Evolutionary conservation across 495 filamentous ascomycete species (phyloP).

Genomic region (Daldinia grandis): DNA sequence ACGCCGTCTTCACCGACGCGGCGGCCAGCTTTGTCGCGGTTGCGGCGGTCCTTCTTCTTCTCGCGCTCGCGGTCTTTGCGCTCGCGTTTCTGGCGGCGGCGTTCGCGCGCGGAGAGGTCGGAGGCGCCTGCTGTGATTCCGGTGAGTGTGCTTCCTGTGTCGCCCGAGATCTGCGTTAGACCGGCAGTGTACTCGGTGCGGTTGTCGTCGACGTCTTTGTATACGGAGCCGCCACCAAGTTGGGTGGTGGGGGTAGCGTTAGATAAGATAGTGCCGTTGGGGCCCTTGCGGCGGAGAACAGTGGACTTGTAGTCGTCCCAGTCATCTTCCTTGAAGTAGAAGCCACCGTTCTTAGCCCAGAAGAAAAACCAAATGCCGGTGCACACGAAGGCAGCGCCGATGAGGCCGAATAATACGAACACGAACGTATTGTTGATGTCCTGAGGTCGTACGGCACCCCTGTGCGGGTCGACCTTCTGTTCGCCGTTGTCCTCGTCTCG

Average conservation of each 20-base stretch:
- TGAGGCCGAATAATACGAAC: constrained; percentile 83
- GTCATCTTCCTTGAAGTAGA: constrained; percentile 81
- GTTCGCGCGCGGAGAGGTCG: constrained; percentile 57
- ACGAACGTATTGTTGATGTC: constrained; percentile 84
- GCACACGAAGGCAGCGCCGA: constrained; percentile 80
- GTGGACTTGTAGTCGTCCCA: constrained; percentile 99
- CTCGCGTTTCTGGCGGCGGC: constrained; percentile 58
- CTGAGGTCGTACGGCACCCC: constrained; percentile 67
- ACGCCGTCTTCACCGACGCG: constrained; percentile 56
- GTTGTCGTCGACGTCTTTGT: constrained; percentile 70
- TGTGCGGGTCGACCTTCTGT: constrained; percentile 44
- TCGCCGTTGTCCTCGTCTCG: constrained; percentile 41
- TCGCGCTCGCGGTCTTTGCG: constrained; percentile 59
- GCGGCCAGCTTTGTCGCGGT: constrained; percentile 51
- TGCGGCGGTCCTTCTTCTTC: constrained; percentile 54
- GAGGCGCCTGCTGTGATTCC: constrained; percentile 59
- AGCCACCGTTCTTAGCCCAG: constrained; percentile 95
- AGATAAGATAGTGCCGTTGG: constrained; percentile 81
- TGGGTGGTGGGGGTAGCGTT: constrained; percentile 83
- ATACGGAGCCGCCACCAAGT: constrained; percentile 79
- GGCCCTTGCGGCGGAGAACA: constrained; percentile 89
- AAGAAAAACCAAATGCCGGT: constrained; percentile 96
- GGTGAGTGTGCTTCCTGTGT: constrained; percentile 48
- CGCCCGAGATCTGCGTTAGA: constrained; percentile 51
- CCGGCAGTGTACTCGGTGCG: constrained; percentile 57